Percentiles rank a stretch among this genome's conserved stretches.
phyloP scores from a whole-genome alignment of 768 basidiomycete genomes.

The Cystofilobasidium bisporidii region DNA sequence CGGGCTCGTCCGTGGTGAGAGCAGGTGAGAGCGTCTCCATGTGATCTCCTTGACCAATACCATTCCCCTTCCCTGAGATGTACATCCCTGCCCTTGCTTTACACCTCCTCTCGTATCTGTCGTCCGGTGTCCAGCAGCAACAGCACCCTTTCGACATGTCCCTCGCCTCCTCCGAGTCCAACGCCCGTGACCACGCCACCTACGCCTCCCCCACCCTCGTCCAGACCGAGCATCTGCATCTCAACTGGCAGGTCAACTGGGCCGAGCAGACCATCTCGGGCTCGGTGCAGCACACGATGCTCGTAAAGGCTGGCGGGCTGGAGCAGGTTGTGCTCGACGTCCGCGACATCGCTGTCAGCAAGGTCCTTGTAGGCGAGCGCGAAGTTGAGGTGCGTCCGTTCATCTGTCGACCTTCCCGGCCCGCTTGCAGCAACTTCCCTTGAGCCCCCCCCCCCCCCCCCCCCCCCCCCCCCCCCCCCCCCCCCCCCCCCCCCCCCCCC shows the following conservation, averaged over 20 bases:
- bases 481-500: too few relatives aligned
- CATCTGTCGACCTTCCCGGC: background rate
- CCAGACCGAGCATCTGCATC: slow-evolving; percentile 54
- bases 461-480: background rate
- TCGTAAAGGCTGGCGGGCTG: slow-evolving; percentile 47
- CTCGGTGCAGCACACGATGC: slow-evolving; percentile 55
- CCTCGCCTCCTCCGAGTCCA: background rate
- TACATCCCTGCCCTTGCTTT: background rate
- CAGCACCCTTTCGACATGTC: background rate
- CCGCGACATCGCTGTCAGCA: slow-evolving; percentile 53
- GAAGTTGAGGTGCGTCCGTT: slow-evolving; percentile 15
- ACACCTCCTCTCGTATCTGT: background rate
- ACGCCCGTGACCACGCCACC: slow-evolving; percentile 46
- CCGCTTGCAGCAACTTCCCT: background rate
- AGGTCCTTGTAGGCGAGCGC: slow-evolving; percentile 25
- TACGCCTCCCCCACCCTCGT: slow-evolving; percentile 71
- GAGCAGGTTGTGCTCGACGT: slow-evolving; percentile 55
- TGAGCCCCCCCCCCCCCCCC: background rate
- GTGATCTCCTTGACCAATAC: too few relatives aligned
- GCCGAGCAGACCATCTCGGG: slow-evolving; percentile 53
- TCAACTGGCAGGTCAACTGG: slow-evolving; percentile 77
- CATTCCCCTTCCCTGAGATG: background rate
- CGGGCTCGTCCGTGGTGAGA: too few relatives aligned
- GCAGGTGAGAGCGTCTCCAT: too few relatives aligned
- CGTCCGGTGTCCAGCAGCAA: background rate